These are phyloP conservation scores for Monosporascus sp. DNA, from an alignment of 2,329 filamentous ascomycete species.

Conservation along the genomic window DNA sequence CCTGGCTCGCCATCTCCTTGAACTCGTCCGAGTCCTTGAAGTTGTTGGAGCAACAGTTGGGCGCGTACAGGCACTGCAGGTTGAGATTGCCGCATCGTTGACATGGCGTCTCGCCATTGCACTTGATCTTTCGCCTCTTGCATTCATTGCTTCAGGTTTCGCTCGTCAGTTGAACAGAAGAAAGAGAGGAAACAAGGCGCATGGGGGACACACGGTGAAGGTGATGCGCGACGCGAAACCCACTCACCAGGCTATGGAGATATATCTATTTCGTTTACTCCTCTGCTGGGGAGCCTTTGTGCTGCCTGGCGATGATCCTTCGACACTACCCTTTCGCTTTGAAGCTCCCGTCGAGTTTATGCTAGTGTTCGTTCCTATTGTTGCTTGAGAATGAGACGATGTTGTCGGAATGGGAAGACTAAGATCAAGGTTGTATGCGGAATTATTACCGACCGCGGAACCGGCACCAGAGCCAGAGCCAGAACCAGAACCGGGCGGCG, in stretches of 20 bases:
- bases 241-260: constrained; percentile 56
- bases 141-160: constrained; percentile 56
- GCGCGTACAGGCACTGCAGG: constrained; percentile 59
- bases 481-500: background rate
- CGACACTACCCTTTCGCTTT: constrained; percentile 22
- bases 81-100: constrained; percentile 64
- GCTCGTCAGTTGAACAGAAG: background rate
- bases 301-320: constrained; percentile 13
- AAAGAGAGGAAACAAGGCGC: background rate
- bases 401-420: background rate
- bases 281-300: constrained; percentile 33
- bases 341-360: background rate
- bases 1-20: constrained; percentile 70
- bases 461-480: background rate
- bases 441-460: constrained; percentile 11
- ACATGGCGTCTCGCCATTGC: constrained; percentile 64
- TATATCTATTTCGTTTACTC: constrained; percentile 58
- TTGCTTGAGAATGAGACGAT: background rate
- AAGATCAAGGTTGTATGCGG: constrained; percentile 4
- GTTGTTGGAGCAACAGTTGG: constrained; percentile 65
- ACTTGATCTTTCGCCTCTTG: constrained; percentile 71
- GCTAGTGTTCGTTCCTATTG: constrained; percentile 2
- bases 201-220: background rate
- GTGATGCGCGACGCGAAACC: background rate
- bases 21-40: constrained; percentile 94